Conservation (phyloP, 495 filamentous ascomycete species). For the Astrocystis sublimbata region DNA sequence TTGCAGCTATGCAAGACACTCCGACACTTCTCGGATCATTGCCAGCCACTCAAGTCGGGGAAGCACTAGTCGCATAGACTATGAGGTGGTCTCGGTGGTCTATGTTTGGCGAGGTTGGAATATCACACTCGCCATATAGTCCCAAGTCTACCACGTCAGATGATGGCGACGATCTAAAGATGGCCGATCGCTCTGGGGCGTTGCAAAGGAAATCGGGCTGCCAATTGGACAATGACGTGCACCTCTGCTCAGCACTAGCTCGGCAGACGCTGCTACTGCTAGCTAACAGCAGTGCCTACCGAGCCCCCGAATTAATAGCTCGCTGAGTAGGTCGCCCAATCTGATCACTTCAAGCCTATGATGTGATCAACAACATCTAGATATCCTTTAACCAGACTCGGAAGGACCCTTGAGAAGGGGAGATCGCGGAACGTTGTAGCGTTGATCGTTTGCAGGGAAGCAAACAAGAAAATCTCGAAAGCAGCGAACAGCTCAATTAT, state of each 20-base stretch:
- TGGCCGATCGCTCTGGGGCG: neutral
- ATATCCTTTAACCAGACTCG: neutral
- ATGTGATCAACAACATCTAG: neutral
- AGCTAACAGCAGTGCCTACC: too few relatives aligned
- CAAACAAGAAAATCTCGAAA: too few relatives aligned
- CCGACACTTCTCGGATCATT: slow-evolving; percentile 12
- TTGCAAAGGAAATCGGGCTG: neutral
- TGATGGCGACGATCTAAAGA: neutral
- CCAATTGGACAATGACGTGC: slow-evolving; percentile 10
- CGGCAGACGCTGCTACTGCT: slow-evolving; percentile 2
- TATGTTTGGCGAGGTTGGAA: too few relatives aligned
- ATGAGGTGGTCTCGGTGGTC: too few relatives aligned
- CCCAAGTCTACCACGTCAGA: slow-evolving; percentile 21
- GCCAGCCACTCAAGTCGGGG: slow-evolving; percentile 10
- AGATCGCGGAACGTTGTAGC: neutral
- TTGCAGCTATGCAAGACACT: slow-evolving; percentile 17
- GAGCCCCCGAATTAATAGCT: too few relatives aligned
- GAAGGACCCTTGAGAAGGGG: neutral
- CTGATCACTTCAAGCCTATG: neutral
- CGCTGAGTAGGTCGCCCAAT: neutral
- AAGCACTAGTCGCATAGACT: slow-evolving; percentile 3
- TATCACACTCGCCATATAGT: too few relatives aligned
- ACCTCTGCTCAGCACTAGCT: neutral
- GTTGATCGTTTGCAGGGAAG: neutral
- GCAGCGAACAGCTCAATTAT: neutral